phyloP scores from a whole-genome alignment of 306 rosid species.

The Aeschynomene evenia region DNA sequence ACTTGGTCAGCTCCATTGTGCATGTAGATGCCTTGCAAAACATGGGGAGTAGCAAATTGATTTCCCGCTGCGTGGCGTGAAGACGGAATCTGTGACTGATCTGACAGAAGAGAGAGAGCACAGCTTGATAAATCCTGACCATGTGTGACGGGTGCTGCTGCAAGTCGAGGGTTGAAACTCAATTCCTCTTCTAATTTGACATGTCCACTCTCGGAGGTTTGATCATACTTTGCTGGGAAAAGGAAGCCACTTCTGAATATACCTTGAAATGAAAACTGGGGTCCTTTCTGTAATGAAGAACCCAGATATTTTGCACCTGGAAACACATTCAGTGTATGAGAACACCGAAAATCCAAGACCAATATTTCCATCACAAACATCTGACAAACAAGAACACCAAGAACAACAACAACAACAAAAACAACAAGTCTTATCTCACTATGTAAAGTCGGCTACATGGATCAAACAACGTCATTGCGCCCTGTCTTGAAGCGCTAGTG shows the following conservation, averaged over 20 bases:
- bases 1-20: slow-evolving; percentile 27
- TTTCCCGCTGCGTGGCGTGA: slow-evolving; percentile 35
- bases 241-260: slow-evolving; percentile 48
- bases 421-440: too few species aligned
- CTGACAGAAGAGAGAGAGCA: slow-evolving; percentile 99
- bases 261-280: slow-evolving; percentile 52
- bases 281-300: slow-evolving; percentile 43
- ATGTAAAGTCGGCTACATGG: too few species aligned
- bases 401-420: background rate
- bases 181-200: slow-evolving; percentile 57
- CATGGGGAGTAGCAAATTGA: slow-evolving; percentile 32
- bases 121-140: slow-evolving; percentile 47
- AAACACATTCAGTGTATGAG: slow-evolving; percentile 26
- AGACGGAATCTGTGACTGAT: slow-evolving; percentile 54
- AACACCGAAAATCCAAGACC: background rate
- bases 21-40: slow-evolving; percentile 20
- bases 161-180: slow-evolving; percentile 39
- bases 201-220: slow-evolving; percentile 37
- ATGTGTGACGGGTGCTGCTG: slow-evolving; percentile 30
- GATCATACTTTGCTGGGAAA: slow-evolving; percentile 46
- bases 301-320: slow-evolving; percentile 47
- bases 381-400: background rate
- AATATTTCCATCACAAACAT: too few species aligned
- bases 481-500: too few species aligned
- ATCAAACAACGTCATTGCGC: too few species aligned